Percentiles rank a stretch among this genome's conserved stretches.
Evolutionary conservation across 2,329 filamentous ascomycete species (phyloP).

Genomic region (Peltaster fructicola): DNA sequence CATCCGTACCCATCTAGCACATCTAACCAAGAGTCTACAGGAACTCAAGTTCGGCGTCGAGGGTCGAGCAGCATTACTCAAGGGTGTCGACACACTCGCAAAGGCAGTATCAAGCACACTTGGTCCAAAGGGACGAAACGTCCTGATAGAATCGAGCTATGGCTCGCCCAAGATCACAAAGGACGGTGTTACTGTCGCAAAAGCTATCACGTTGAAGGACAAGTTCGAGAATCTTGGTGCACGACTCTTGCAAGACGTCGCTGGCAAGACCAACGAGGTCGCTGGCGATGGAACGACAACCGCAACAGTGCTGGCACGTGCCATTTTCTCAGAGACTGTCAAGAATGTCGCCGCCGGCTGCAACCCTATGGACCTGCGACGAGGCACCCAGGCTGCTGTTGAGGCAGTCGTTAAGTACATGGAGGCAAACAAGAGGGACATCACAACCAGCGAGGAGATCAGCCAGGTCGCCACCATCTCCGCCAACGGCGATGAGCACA

Average conservation of each 20-base stretch:
- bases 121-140: conserved; percentile 95
- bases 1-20: conserved; percentile 3
- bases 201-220: conserved; percentile 84
- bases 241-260: conserved; percentile 89
- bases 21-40: conserved; percentile 30
- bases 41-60: conserved; percentile 98
- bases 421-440: conserved; percentile 90
- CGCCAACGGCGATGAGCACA: conserved; percentile 89
- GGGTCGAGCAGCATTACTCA: conserved; percentile 69
- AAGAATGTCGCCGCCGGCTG: conserved; percentile 99
- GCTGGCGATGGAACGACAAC: conserved; percentile 98
- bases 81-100: conserved; percentile 90
- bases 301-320: conserved; percentile 86
- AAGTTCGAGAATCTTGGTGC: conserved; percentile 99
- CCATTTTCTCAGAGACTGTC: conserved; percentile 99
- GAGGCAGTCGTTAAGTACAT: conserved; percentile 89
- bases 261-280: conserved; percentile 97
- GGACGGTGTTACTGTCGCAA: conserved; percentile 41
- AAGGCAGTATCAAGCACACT: conserved; percentile 92
- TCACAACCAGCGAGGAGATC: conserved; percentile 93
- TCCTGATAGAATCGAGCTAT: conserved; percentile 95
- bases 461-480: conserved; percentile 97
- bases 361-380: conserved; percentile 98
- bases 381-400: conserved; percentile 92
- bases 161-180: conserved; percentile 99